Evolutionary conservation across 1,139 yeast genomes (phyloP), one percentile per base, ranked within the genome.

Genomic region (Diutina sp.): DNA sequence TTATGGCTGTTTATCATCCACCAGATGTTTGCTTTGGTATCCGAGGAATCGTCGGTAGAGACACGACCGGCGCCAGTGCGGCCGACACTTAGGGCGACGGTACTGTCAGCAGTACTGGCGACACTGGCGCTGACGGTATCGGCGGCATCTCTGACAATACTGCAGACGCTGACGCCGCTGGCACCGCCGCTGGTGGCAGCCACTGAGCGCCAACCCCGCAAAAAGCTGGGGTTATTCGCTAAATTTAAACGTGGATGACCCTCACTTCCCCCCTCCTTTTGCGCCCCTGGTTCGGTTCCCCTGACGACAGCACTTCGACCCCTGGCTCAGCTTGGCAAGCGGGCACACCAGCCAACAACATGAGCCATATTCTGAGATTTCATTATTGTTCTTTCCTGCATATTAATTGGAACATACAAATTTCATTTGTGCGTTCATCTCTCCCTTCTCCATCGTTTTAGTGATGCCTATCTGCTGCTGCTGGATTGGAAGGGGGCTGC

Each of bases 1-100:
- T 63, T 68, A 47, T 57, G 68, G 32, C 56, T 57, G 14, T 66
- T 61, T 55, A 51, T 65, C 9, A 52, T 65, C 18, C 53, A 60
- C 21, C 66, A 63, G 6, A 45, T 63, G 35, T 57, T 64, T 30
- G 55, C 57, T 46, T 48, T 55, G 25, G 53, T 46, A 7, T 11
- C 41, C n/a, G 41, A 35, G 14, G 41, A 35, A 6, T 35, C 4
- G 41, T 35, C 4, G 41, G 41, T 35, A 11, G 41, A 11, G 41
- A 35, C 41, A 35, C 41, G 41, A 35, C 16, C 46, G 30, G 35
- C 11, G 45, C 14, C 35, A 11, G 9, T 8, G 18, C 46, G n/a
- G 28, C 21, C 25, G 46, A 21, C 25, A 21, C 46, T 44, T 11
- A n/a, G 25, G 16, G 46, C 25, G 46, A n/a, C 25, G 46, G 16